Percentiles rank a stretch among this genome's conserved stretches.
Evolutionary conservation across 768 basidiomycete genomes (phyloP).

Genomic region (Psilocybe subaeruginosa): DNA sequence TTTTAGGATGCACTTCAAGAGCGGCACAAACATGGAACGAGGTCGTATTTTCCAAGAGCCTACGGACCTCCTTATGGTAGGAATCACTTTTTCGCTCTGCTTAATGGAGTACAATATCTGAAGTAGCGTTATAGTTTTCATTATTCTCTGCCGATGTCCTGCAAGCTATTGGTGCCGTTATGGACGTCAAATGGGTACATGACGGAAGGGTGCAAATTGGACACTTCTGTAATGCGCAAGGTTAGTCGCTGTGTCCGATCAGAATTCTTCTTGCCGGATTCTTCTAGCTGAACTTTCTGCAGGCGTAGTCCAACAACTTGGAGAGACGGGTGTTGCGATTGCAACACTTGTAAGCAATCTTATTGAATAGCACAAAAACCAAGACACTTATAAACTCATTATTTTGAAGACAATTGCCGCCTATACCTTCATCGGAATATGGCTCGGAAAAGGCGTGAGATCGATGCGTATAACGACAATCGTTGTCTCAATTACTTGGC

Average conservation of each 20-base stretch:
- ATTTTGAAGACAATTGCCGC: constrained; percentile 35
- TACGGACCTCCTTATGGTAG: constrained; percentile 44
- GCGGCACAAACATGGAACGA: constrained; percentile 17
- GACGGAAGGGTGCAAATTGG: constrained; percentile 34
- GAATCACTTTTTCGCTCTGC: neutral
- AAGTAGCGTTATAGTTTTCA: constrained; percentile 22
- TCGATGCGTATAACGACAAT: constrained; percentile 27
- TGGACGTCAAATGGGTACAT: constrained; percentile 40
- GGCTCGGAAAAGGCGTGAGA: constrained; percentile 31
- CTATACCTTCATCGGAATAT: constrained; percentile 45
- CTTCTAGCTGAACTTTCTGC: neutral
- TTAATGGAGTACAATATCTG: neutral
- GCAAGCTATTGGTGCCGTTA: constrained; percentile 39
- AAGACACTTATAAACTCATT: neutral
- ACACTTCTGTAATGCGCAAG: constrained; percentile 39
- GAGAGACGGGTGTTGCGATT: constrained; percentile 44
- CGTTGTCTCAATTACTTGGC: constrained; percentile 34
- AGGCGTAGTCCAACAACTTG: constrained; percentile 43
- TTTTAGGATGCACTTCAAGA: constrained; percentile 25
- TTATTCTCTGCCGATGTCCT: constrained; percentile 36
- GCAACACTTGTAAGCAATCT: constrained; percentile 38
- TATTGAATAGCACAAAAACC: neutral
- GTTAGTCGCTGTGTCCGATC: constrained; percentile 14
- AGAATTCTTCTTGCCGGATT: neutral
- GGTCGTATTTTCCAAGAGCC: constrained; percentile 35